Percentiles rank a stretch among this genome's conserved stretches.
phyloP scores from a whole-genome alignment of 2,329 filamentous ascomycete species.

The Fusarium stilboides region DNA sequence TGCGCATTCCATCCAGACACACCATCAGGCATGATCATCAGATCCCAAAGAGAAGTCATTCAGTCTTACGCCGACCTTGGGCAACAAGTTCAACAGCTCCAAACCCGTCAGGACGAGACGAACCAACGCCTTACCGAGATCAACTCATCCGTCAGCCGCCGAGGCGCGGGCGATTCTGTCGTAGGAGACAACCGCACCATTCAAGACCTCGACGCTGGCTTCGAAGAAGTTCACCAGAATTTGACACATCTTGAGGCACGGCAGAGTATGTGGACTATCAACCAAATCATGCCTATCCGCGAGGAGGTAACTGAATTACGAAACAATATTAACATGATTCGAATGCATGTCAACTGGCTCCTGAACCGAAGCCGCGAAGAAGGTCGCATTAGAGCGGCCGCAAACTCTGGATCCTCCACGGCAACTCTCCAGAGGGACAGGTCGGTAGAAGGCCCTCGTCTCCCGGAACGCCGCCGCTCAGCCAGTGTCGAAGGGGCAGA shows the following conservation, averaged over 20 bases:
- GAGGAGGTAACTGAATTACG: constrained; percentile 74
- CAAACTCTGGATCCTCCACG: constrained; percentile 53
- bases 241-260: constrained; percentile 72
- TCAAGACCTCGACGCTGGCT: constrained; percentile 61
- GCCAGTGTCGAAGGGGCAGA: constrained; percentile 56
- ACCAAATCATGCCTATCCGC: constrained; percentile 73
- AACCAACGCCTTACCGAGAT: constrained; percentile 55
- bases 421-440: constrained; percentile 53
- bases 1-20: constrained; percentile 68
- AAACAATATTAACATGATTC: constrained; percentile 70
- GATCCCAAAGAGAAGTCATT: constrained; percentile 65
- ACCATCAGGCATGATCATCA: constrained; percentile 67
- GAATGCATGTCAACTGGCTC: constrained; percentile 73
- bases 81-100: constrained; percentile 55
- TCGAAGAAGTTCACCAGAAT: constrained; percentile 71
- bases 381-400: constrained; percentile 58
- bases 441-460: constrained; percentile 46
- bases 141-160: constrained; percentile 60
- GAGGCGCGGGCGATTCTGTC: constrained; percentile 56
- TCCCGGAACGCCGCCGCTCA: constrained; percentile 57
- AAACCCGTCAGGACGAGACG: constrained; percentile 54
- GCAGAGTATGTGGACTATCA: constrained; percentile 73
- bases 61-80: constrained; percentile 57
- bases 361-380: constrained; percentile 68
- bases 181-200: constrained; percentile 65